Evolutionary conservation across 805 yeast genomes (phyloP), one percentile per base, ranked within the genome.

Genomic region (Lipomyces orientalis): DNA sequence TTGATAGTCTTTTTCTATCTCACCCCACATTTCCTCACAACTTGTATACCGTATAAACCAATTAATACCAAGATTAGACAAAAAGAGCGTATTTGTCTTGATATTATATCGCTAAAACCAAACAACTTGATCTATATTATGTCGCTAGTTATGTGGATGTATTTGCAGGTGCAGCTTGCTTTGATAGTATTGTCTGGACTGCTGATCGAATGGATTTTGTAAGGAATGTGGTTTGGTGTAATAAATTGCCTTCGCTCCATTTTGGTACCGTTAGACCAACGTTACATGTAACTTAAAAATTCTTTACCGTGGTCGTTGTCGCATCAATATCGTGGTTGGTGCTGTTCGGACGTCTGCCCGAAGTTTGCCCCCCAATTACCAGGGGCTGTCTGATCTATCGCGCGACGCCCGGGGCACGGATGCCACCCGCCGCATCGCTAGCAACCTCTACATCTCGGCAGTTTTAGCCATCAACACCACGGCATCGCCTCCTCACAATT

Each of bases 101-200:
- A 22, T 58, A 22, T 19, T 34, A 14, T 52, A 25, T 16, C 1
- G n/a, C n/a, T 43, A 9, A 51, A 14, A 51, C 29, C 31, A 25
- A 25, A 52, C 34, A 52, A 25, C 14, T 16, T 43, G n/a, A 43
- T 4, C 7, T 43, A 43, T 43, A n/a, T 43, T 14, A 8, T 58
- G 35, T 58, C 35, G 10, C 49, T 43, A n/a, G 49, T 43, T 43
- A 16, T 43, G 7, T 16, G 49, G 49, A n/a, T 43, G 43, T 37
- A 12, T 19, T n/a, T 43, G 49, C 49, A 19, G 49, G 8, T 22
- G 3, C 54, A 31, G 37, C 37, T 31, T 52, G 64, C 66, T 55
- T 59, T 54, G 64, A 60, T 49, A 56, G 62, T 55, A 34, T 56
- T 51, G 39, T 14, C 49, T 43, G 49, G 49, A 14, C 16, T 9